phyloP scores from a whole-genome alignment of 139 green algal genomes.

The Tetratostichococcus sp. region DNA sequence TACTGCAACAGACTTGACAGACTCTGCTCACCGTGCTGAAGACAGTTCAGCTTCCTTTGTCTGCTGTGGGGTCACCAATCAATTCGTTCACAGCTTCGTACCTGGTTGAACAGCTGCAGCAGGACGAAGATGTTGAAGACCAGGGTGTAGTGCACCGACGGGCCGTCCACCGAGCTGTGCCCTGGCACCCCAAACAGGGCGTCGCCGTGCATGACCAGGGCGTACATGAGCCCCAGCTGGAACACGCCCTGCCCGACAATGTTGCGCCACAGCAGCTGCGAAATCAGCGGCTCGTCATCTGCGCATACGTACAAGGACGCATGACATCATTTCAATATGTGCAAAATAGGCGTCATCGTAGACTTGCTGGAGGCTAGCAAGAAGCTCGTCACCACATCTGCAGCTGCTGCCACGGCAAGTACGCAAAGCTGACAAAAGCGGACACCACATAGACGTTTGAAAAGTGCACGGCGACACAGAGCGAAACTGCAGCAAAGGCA shows the following conservation, averaged over 20 bases:
- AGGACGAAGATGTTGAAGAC: conserved; percentile 86
- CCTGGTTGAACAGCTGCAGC: conserved; percentile 79
- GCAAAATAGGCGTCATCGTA: too few species aligned
- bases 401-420: too few species aligned
- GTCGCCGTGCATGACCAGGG: conserved; percentile 46
- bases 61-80: too few species aligned
- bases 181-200: conserved; percentile 32
- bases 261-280: conserved; percentile 3
- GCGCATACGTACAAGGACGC: background rate
- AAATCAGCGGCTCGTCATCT: conserved; percentile 18
- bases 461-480: too few species aligned
- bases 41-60: too few species aligned
- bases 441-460: too few species aligned
- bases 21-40: too few species aligned
- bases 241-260: conserved; percentile 63
- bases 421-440: too few species aligned
- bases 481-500: background rate
- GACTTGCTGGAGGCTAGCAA: too few species aligned
- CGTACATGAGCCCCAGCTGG: conserved; percentile 69
- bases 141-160: conserved; percentile 56
- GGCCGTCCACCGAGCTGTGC: conserved; percentile 12
- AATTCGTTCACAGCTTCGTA: too few species aligned
- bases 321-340: conserved; percentile 1
- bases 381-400: too few species aligned
- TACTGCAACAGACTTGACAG: too few species aligned